Percentiles rank a stretch among this genome's conserved stretches.
Conservation (phyloP, 2,329 filamentous ascomycete genomes). For the Diaporthe ilicicola region DNA sequence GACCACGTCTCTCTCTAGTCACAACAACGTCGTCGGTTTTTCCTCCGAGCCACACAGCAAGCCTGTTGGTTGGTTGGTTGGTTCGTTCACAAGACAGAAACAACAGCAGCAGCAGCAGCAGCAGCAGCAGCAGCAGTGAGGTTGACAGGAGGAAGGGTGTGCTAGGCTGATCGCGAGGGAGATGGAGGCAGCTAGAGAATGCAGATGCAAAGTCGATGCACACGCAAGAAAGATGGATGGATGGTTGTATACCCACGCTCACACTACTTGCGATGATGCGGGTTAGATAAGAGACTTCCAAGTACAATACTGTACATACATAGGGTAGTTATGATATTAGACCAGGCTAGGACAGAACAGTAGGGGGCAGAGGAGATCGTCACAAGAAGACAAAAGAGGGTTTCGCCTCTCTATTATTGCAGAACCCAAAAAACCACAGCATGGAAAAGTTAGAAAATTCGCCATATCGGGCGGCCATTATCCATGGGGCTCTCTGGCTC, state of each 20-base stretch:
- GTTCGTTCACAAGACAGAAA: background rate
- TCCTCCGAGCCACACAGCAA: background rate
- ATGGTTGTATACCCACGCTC: background rate
- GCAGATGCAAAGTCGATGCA: constrained; percentile 14
- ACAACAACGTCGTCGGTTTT: background rate
- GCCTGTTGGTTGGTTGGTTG: background rate
- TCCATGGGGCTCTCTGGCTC: background rate
- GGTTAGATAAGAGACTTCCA: background rate
- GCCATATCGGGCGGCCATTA: constrained; percentile 18
- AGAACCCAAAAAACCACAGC: background rate
- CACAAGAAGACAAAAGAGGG: background rate
- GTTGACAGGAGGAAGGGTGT: background rate
- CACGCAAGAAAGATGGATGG: background rate
- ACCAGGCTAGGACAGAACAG: background rate
- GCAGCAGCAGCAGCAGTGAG: background rate
- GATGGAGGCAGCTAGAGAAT: constrained; percentile 17
- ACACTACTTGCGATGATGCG: background rate
- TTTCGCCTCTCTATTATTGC: background rate
- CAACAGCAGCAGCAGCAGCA: background rate
- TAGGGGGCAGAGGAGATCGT: background rate
- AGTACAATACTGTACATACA: constrained; percentile 6
- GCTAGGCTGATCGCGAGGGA: background rate
- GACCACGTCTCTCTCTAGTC: constrained; percentile 12
- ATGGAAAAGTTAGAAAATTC: constrained; percentile 24
- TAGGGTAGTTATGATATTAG: background rate